These are phyloP conservation scores for Tulasnella calospora DNA, from an alignment of 768 basidiomycete species.

Conservation along the genomic window DNA sequence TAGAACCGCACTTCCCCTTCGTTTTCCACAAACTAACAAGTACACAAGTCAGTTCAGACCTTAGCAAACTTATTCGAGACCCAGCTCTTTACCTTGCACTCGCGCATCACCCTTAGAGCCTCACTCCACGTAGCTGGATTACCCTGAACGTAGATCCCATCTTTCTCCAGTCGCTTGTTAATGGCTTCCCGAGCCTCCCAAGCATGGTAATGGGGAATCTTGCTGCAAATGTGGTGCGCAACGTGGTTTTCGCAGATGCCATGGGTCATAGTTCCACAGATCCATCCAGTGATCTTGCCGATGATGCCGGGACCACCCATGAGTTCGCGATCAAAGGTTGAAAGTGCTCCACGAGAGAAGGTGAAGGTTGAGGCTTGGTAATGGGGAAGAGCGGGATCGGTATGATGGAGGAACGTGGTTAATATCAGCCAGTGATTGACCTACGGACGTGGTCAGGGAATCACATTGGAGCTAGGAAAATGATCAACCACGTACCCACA, in stretches of 20 bases:
- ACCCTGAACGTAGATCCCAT: slow-evolving; percentile 61
- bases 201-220: slow-evolving; percentile 96
- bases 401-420: slow-evolving; percentile 98
- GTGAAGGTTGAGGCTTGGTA: slow-evolving; percentile 86
- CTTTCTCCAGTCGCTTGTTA: slow-evolving; percentile 63
- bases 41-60: background rate
- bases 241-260: slow-evolving; percentile 95
- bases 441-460: slow-evolving; percentile 36
- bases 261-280: slow-evolving; percentile 79
- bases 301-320: slow-evolving; percentile 54
- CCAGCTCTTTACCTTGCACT: slow-evolving; percentile 57
- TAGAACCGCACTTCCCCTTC: slow-evolving; percentile 86
- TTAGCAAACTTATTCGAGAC: slow-evolving; percentile 13
- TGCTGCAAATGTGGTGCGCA: slow-evolving; percentile 87
- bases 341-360: slow-evolving; percentile 87
- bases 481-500: background rate
- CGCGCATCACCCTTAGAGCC: slow-evolving; percentile 66
- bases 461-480: background rate
- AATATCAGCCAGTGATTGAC: slow-evolving; percentile 93
- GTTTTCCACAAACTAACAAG: slow-evolving; percentile 78
- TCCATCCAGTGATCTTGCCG: slow-evolving; percentile 74
- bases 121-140: slow-evolving; percentile 73
- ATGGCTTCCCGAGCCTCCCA: slow-evolving; percentile 90
- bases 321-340: slow-evolving; percentile 81
- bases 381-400: slow-evolving; percentile 92